Base-by-base conservation (phyloP, 1,139 yeast genomes). In the Meyerozyma guilliermondii region DNA sequence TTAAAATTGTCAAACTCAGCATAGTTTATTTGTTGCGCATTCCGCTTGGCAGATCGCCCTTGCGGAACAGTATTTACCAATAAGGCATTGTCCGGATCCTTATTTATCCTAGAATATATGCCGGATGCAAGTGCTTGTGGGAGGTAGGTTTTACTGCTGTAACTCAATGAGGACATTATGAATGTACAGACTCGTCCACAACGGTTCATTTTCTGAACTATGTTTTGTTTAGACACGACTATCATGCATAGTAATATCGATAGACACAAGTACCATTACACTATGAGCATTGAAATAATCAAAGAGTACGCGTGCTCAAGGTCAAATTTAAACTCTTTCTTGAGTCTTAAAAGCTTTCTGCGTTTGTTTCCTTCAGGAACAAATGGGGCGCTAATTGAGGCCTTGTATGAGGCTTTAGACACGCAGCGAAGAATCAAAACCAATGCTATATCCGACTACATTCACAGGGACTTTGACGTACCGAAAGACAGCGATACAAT, bases 81-180 rank as follows among this genome's bases (percentile, higher is more conserved):
- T 36, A 89, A 66, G 0, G 75, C 65, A 46, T 68, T 69, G 11
- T 91, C 83, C 9, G 81, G 81, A 42, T 79, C 84, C 46, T 81
- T 76, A 41, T 80, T 71, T 28, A 85, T 68, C 48, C 95, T 71
- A 42, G 85, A 78, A 37, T 81, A 72, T 49, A 84, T 76, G 28
- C 88, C 85, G 1, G 92, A 80, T 16, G 85, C 71, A 44, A 83
- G 69, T 0, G 89, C 95, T 65, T 87, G 96, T 1, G 95, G 92
- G 34, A 74, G 66, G 41, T 75, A 64, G 4, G 63, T 46, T 16
- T 53, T 54, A 30, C 27, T 43, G 11, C 14, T 33, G 20, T 17
- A 33, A 9, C 24, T 18, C 16, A 33, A 33, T 5, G 36, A 18
- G 7, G 36, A 33, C 36, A 33, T 33, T 33, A 18, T 9, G 7